Percentiles rank a stretch among this genome's conserved stretches.
phyloP scores from a whole-genome alignment of 2,329 filamentous ascomycete species.

The Ceratocystis lukuohia region DNA sequence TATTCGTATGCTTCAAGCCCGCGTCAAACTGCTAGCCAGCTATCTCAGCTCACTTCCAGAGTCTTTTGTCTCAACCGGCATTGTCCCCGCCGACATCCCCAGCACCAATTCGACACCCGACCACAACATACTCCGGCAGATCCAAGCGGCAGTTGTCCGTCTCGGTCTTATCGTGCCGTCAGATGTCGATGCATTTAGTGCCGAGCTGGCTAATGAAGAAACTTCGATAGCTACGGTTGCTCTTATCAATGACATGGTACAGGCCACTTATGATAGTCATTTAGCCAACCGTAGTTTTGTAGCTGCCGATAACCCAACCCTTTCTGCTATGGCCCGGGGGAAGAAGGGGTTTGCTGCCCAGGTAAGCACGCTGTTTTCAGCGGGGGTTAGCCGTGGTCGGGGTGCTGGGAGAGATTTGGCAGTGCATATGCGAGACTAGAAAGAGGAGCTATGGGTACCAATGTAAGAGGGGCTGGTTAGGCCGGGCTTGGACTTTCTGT shows the following conservation, averaged over 20 bases:
- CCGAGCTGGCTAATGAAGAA: slow-evolving; percentile 60
- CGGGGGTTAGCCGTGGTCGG: too few relatives aligned
- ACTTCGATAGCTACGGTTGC: slow-evolving; percentile 74
- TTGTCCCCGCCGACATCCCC: slow-evolving; percentile 28
- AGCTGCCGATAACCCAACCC: slow-evolving; percentile 36
- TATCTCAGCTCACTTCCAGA: slow-evolving; percentile 63
- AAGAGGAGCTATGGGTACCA: too few relatives aligned
- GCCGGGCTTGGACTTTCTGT: background rate
- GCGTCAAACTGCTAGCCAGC: slow-evolving; percentile 56
- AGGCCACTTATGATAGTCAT: slow-evolving; percentile 55
- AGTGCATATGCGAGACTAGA: too few relatives aligned
- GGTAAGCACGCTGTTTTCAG: too few relatives aligned
- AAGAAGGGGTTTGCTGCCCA: too few relatives aligned
- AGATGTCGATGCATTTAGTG: slow-evolving; percentile 49
- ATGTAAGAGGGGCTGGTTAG: too few relatives aligned
- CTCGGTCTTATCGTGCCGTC: slow-evolving; percentile 69
- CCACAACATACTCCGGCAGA: slow-evolving; percentile 68
- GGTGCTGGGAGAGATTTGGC: too few relatives aligned
- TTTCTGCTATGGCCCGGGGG: background rate
- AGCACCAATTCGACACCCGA: slow-evolving; percentile 33
- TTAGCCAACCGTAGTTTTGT: slow-evolving; percentile 63
- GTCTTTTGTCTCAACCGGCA: slow-evolving; percentile 36
- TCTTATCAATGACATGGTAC: slow-evolving; percentile 61
- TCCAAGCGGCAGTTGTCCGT: slow-evolving; percentile 72
- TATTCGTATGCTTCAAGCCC: slow-evolving; percentile 78